These are phyloP conservation scores for Beta lomatogona DNA, from an alignment of 179 eudicot species.

Conservation along the genomic window DNA sequence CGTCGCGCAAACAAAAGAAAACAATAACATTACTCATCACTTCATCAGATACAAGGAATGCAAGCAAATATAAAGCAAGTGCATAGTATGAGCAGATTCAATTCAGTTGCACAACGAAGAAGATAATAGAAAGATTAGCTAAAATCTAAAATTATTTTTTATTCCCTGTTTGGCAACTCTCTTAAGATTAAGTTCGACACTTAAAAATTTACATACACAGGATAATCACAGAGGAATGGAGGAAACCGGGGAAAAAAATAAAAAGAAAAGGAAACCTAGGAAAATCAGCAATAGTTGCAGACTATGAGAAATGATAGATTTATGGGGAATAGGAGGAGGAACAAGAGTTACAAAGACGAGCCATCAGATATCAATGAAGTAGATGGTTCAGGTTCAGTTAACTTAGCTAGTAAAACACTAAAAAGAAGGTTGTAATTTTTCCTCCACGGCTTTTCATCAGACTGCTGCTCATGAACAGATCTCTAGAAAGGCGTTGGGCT, in stretches of 20 bases:
- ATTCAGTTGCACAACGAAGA: neutral
- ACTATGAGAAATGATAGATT: slow-evolving; percentile 7
- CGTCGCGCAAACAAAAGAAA: no score
- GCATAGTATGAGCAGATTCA: neutral
- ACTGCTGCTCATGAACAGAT: slow-evolving; percentile 25
- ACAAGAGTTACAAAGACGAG: slow-evolving; percentile 26
- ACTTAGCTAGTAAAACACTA: slow-evolving; percentile 18
- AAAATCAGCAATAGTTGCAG: slow-evolving; percentile 30
- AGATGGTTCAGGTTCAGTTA: slow-evolving; percentile 17
- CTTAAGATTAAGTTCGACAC: slow-evolving; percentile 17
- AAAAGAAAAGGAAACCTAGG: neutral
- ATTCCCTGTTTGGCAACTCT: slow-evolving; percentile 11
- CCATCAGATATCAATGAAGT: slow-evolving; percentile 10
- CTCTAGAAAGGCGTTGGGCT: slow-evolving; percentile 60
- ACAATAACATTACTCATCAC: no score
- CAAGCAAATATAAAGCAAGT: neutral
- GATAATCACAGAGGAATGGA: slow-evolving; percentile 20
- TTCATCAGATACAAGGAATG: no score
- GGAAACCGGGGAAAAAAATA: neutral
- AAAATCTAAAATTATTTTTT: neutral
- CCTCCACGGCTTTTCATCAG: slow-evolving; percentile 21
- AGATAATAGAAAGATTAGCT: neutral
- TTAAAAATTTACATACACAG: slow-evolving; percentile 43
- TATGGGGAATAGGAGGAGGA: neutral
- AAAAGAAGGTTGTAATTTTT: slow-evolving; percentile 1